Evolutionary conservation across 2,329 filamentous ascomycete genomes (phyloP).

Genomic region (Macrophomina pseudophaseolina): DNA sequence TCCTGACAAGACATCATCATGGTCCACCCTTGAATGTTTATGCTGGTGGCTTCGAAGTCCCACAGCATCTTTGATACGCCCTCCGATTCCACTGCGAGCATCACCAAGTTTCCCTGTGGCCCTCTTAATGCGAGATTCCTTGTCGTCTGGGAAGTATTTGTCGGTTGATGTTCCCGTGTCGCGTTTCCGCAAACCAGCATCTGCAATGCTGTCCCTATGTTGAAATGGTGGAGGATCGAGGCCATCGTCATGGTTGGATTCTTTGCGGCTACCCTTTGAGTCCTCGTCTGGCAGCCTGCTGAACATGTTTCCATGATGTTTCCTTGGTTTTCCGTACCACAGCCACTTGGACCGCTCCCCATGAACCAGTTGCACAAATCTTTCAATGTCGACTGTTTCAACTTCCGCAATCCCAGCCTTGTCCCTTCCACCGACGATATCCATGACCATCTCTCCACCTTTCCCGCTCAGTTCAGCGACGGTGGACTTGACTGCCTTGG

Average conservation of each 20-base stretch:
- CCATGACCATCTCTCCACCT: conserved; percentile 90
- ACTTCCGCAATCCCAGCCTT: conserved; percentile 91
- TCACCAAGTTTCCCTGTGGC: conserved; percentile 80
- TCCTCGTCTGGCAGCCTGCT: conserved; percentile 45
- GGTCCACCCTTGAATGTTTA: conserved; percentile 46
- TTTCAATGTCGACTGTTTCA: conserved; percentile 88
- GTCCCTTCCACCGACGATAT: conserved; percentile 83
- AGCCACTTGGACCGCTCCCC: conserved; percentile 91
- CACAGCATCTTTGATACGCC: conserved; percentile 84
- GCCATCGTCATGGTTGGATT: conserved; percentile 62
- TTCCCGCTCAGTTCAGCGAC: conserved; percentile 93
- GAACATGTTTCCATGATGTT: conserved; percentile 53
- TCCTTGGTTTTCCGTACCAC: conserved; percentile 88
- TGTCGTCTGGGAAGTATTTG: conserved; percentile 21
- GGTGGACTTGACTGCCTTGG: conserved; percentile 91
- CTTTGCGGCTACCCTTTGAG: conserved; percentile 42
- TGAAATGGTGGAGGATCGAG: conserved; percentile 53
- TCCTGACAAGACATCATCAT: conserved; percentile 31
- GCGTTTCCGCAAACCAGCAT: conserved; percentile 36
- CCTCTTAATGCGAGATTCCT: conserved; percentile 64
- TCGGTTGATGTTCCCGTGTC: conserved; percentile 31
- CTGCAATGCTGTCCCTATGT: conserved; percentile 55
- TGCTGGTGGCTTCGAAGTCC: conserved; percentile 57
- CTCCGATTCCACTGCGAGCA: conserved; percentile 75
- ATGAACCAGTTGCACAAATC: conserved; percentile 75